Conservation (phyloP, 1,139 yeast genomes). For the Scheffersomyces lignicola region DNA sequence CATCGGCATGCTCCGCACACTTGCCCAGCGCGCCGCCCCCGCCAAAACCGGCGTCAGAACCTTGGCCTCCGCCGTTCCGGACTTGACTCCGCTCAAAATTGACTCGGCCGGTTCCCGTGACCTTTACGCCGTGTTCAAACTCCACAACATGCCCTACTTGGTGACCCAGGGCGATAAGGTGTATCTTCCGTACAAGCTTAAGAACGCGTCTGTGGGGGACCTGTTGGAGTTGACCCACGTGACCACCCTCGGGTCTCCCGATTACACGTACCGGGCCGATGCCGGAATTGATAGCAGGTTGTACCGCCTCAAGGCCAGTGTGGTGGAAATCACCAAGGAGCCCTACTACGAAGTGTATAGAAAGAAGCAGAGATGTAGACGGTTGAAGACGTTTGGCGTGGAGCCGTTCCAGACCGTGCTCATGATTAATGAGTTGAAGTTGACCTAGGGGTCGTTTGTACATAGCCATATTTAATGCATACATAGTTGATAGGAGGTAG, state of each 20-base stretch:
- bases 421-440: constrained; percentile 69
- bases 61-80: too few relatives aligned
- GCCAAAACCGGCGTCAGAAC: too few relatives aligned
- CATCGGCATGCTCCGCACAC: too few relatives aligned
- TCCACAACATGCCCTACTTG: constrained; percentile 83
- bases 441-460: constrained; percentile 32
- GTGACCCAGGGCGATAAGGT: constrained; percentile 91
- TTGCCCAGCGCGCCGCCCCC: too few relatives aligned
- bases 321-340: constrained; percentile 82
- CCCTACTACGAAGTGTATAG: constrained; percentile 62
- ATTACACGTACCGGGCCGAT: constrained; percentile 56
- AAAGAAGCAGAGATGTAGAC: constrained; percentile 81
- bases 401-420: constrained; percentile 82
- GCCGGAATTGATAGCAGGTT: constrained; percentile 39
- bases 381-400: constrained; percentile 72
- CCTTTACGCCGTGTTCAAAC: constrained; percentile 78
- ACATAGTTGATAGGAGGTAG: too few relatives aligned
- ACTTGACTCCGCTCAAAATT: constrained; percentile 54
- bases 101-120: constrained; percentile 51
- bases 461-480: too few relatives aligned
- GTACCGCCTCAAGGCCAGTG: constrained; percentile 70
- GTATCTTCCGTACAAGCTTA: constrained; percentile 73
- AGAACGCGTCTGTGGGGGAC: constrained; percentile 80
- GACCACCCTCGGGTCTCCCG: constrained; percentile 80
- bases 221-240: constrained; percentile 70